phyloP scores from a whole-genome alignment of 2,329 filamentous ascomycete genomes.

The Diaporthe caulivora region DNA sequence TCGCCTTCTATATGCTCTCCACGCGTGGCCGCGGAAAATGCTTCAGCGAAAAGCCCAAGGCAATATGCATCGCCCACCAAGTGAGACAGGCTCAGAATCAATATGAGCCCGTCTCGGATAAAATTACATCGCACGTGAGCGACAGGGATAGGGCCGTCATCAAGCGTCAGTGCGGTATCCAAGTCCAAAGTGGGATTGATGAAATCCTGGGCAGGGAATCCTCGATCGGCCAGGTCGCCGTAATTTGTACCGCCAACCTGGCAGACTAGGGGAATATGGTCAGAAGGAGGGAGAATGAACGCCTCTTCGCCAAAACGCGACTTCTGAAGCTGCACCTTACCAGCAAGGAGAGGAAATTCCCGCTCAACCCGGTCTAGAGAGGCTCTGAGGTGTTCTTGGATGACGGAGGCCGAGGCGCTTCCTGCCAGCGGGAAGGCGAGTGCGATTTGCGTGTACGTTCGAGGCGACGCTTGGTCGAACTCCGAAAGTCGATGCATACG shows the following conservation, averaged over 20 bases:
- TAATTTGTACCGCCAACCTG: not conserved
- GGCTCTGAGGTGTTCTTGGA: not conserved
- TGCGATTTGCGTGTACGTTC: not conserved
- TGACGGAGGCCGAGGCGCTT: not conserved
- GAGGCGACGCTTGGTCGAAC: constrained; percentile 4
- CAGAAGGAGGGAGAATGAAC: not conserved
- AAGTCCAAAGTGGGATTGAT: not conserved
- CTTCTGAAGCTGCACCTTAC: not conserved
- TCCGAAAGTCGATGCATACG: not conserved
- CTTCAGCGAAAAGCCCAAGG: not conserved
- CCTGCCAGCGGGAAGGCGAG: not conserved
- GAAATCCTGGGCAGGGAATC: constrained; percentile 1
- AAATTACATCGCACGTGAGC: not conserved
- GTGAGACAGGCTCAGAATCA: not conserved
- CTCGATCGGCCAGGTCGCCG: not conserved
- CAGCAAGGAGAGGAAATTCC: not conserved
- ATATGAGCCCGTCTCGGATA: not conserved
- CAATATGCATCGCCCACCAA: not conserved
- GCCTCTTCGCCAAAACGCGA: not conserved
- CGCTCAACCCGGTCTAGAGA: not conserved
- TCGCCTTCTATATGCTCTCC: not conserved
- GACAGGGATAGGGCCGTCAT: not conserved
- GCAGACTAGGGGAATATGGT: not conserved
- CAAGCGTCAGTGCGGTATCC: not conserved
- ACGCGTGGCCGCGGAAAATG: not conserved